Percentiles rank a stretch among this genome's conserved stretches.
Evolutionary conservation across 2,329 filamentous ascomycete species (phyloP).

Genomic region (Aspergillus intermedius): DNA sequence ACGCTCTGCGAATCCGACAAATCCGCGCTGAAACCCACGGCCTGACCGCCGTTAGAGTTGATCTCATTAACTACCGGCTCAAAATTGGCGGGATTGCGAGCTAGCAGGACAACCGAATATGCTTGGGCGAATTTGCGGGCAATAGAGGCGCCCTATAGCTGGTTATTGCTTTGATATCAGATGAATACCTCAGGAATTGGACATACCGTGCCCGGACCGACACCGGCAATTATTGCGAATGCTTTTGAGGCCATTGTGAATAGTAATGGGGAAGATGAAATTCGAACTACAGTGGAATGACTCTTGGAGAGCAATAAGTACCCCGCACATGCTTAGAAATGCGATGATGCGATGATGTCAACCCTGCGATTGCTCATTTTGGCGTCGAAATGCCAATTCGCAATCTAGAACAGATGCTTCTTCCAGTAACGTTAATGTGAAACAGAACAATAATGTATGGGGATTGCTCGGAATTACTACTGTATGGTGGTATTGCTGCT

Average conservation of each 20-base stretch:
- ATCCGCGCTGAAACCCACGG: constrained; percentile 56
- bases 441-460: no score
- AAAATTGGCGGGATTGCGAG: constrained; percentile 53
- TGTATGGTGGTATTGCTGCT: no score
- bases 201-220: constrained; percentile 41
- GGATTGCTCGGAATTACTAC: no score
- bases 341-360: background rate
- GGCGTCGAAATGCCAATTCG: background rate
- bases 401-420: background rate
- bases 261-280: background rate
- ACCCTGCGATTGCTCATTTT: no score
- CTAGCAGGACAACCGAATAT: constrained; percentile 56
- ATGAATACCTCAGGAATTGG: background rate
- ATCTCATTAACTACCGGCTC: constrained; percentile 53
- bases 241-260: constrained; percentile 31
- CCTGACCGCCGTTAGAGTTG: constrained; percentile 52
- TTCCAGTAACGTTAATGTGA: no score
- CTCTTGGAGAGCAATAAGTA: background rate
- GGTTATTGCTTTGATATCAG: constrained; percentile 28
- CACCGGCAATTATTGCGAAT: constrained; percentile 42
- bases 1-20: constrained; percentile 49
- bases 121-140: constrained; percentile 53
- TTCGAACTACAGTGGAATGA: background rate
- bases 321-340: background rate
- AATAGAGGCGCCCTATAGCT: constrained; percentile 51